Evolutionary conservation across 1,284 basidiomycete genomes (phyloP), one percentile per base, ranked within the genome.

Genomic region (Malassezia psittaci): DNA sequence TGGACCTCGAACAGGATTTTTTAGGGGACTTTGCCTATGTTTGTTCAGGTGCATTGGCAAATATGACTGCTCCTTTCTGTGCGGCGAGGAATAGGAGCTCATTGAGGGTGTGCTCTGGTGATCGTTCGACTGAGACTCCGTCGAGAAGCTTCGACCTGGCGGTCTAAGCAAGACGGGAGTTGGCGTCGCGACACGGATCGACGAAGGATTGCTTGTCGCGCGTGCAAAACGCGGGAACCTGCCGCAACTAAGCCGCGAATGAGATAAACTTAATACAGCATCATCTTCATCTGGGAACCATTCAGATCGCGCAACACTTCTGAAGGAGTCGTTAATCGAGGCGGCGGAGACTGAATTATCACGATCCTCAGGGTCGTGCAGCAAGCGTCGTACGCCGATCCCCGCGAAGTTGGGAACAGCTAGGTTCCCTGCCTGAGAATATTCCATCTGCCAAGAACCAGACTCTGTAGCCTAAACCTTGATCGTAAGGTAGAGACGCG

Each of bases 401-500:
- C 54, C 54, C 12, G 54, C 54, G 18, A 55, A 42, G 32, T 55
- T 55, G 10, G 40, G 41, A 9, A 9, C n/a, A 33, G 32, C 38
- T 43, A n/a, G 3, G n/a, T 13, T 24, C 3, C 19, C 38, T 11
- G 38, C 13, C 18, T 51, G 39, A 29, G 24, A 29, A 29, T 29
- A 29, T 29, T 29, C 24, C 24, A 29, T 29, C 24, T 29, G 24
- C 24, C 24, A 29, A 29, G 24, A 3, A 29, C 24, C 24, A 29
- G 24, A 29, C 24, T 29, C 4, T 29, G 4, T 29, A 29, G 24
- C 24, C 7, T 7, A 3, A 29, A 29, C 24, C 24, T 29, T 3
- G 24, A 29, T 29, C 24, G 24, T 29, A 29, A 29, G 24, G 24
- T 29, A 29, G 24, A 7, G 24, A 7, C 24, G 7, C 24, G 7